phyloP scores from a whole-genome alignment of 2,329 filamentous ascomycete species.

The Diaporthe velutina region DNA sequence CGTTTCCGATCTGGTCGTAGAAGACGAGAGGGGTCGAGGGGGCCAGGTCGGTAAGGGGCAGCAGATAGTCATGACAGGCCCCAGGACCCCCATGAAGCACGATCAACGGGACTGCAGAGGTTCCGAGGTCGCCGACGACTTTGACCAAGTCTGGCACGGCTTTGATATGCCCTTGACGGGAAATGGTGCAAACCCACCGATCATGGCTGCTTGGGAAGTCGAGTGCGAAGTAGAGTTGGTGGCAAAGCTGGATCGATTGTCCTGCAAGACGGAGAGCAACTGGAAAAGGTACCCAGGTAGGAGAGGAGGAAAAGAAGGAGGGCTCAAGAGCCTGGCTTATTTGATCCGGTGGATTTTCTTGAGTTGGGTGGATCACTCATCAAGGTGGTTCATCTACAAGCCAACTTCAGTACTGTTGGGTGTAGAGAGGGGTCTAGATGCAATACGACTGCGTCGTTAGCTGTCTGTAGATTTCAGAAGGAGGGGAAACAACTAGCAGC shows the following conservation, averaged over 20 bases:
- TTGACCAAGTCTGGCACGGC: conserved; percentile 37
- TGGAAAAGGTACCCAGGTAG: no score
- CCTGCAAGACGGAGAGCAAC: neutral
- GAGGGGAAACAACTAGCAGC: neutral
- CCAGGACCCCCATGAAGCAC: conserved; percentile 58
- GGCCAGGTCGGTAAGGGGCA: conserved; percentile 52
- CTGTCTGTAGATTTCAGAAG: neutral
- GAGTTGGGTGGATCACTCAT: neutral
- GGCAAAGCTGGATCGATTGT: no score
- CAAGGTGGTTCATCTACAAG: neutral
- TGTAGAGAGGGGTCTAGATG: neutral
- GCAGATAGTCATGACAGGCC: conserved; percentile 57
- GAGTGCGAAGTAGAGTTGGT: neutral
- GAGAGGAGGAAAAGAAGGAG: neutral
- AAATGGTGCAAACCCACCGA: conserved; percentile 1
- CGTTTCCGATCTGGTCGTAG: conserved; percentile 67
- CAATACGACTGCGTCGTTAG: neutral
- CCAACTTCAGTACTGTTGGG: neutral
- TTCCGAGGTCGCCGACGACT: conserved; percentile 29
- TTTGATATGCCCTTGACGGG: conserved; percentile 16
- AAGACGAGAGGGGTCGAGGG: conserved; percentile 58
- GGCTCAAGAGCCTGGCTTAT: neutral
- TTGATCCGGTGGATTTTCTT: neutral
- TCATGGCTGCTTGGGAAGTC: neutral
- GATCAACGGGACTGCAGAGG: conserved; percentile 23